Conservation (phyloP, 2,329 filamentous ascomycete genomes). For the Reticulascus tulasneorum region DNA sequence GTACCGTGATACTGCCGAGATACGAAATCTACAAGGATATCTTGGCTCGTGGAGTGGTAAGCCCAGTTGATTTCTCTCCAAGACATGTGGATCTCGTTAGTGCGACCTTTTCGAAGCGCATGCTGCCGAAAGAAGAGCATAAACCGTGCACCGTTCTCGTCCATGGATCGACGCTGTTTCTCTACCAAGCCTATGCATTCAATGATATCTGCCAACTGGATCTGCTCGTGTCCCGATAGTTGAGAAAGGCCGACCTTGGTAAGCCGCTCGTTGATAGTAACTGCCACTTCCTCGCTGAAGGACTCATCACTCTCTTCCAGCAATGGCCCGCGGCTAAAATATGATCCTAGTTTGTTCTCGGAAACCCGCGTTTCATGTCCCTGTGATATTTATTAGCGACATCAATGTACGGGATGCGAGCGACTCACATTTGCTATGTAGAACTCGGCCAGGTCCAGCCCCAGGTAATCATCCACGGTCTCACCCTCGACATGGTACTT, state of each 20-base stretch:
- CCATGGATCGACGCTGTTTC: slow-evolving; percentile 81
- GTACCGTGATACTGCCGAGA: slow-evolving; percentile 73
- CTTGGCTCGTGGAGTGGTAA: slow-evolving; percentile 79
- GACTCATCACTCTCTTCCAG: slow-evolving; percentile 54
- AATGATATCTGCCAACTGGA: slow-evolving; percentile 77
- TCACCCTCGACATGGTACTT: slow-evolving; percentile 85
- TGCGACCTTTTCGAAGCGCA: slow-evolving; percentile 63
- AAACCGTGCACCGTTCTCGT: slow-evolving; percentile 84
- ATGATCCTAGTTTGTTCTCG: slow-evolving; percentile 29
- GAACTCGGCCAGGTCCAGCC: slow-evolving; percentile 58
- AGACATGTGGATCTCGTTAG: slow-evolving; percentile 62
- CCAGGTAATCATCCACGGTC: slow-evolving; percentile 71
- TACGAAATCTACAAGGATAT: slow-evolving; percentile 83
- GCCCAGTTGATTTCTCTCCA: slow-evolving; percentile 85
- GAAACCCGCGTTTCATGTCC: slow-evolving; percentile 1
- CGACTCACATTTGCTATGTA: slow-evolving; percentile 36
- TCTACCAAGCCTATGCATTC: slow-evolving; percentile 83
- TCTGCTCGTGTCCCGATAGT: slow-evolving; percentile 80
- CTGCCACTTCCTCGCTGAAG: slow-evolving; percentile 69
- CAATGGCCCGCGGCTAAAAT: slow-evolving; percentile 27
- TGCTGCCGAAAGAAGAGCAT: slow-evolving; percentile 85
- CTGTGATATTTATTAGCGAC: slow-evolving; percentile 1
- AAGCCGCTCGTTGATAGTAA: slow-evolving; percentile 71
- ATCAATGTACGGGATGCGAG: neutral
- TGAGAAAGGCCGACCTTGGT: slow-evolving; percentile 71